A percentile compares a stretch with the other conserved stretches of the same genome.
These are phyloP conservation scores for Arachis monticola DNA, from an alignment of 331 rosid genomes.

Conservation along the genomic window DNA sequence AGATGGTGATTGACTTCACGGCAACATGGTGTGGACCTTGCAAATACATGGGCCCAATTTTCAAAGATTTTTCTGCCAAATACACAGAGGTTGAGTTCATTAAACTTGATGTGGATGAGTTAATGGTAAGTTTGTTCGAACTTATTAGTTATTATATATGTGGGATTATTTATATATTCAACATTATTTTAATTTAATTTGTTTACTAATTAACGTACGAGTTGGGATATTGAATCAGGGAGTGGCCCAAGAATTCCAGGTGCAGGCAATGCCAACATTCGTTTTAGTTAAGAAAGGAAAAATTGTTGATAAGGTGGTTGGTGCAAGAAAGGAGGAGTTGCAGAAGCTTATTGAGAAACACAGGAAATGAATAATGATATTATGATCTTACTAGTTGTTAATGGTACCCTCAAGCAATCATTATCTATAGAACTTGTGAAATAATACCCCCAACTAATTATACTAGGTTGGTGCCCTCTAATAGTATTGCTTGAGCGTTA, in stretches of 20 bases:
- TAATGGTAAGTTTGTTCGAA: constrained; percentile 36
- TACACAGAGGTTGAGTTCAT: constrained; percentile 51
- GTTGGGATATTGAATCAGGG: constrained; percentile 43
- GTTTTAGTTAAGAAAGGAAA: constrained; percentile 56
- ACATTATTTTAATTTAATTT: too few relatives aligned
- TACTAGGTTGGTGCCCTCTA: not conserved
- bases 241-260: constrained; percentile 52
- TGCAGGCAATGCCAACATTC: constrained; percentile 69
- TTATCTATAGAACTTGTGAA: not conserved
- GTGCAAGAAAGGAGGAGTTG: constrained; percentile 60
- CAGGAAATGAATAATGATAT: constrained; percentile 24
- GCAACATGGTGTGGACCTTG: constrained; percentile 73
- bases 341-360: constrained; percentile 57
- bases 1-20: constrained; percentile 68
- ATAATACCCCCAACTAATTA: constrained; percentile 5
- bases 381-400: not conserved
- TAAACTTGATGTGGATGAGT: constrained; percentile 53
- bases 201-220: not conserved
- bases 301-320: constrained; percentile 55
- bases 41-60: constrained; percentile 48
- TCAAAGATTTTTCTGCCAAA: constrained; percentile 46
- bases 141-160: too few relatives aligned
- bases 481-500: not conserved
- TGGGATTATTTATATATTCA: too few relatives aligned
- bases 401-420: too few relatives aligned